Evolutionary conservation across 2,329 filamentous ascomycete genomes (phyloP).

Genomic region (Cryphonectria carpinicola): DNA sequence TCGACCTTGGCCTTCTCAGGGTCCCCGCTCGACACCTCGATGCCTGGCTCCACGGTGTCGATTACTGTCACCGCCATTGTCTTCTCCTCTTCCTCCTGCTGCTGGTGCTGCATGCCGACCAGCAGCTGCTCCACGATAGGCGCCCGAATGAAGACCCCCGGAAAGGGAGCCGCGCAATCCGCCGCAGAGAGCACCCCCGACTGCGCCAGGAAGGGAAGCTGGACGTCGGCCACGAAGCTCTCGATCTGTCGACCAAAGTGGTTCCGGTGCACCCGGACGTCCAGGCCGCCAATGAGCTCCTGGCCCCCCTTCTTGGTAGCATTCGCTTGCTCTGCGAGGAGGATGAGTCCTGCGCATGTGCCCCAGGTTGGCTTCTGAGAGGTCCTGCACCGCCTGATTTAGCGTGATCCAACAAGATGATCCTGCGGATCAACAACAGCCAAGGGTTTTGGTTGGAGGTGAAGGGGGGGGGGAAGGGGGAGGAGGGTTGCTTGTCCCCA

Average conservation of each 20-base stretch:
- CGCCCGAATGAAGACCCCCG: conserved; percentile 89
- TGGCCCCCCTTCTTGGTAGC: conserved; percentile 89
- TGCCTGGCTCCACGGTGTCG: conserved; percentile 44
- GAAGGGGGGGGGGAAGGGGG: neutral
- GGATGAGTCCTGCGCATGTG: conserved; percentile 91
- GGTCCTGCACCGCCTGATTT: conserved; percentile 53
- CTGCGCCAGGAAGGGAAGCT: conserved; percentile 69
- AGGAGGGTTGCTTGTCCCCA: neutral
- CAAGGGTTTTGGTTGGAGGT: too few species aligned
- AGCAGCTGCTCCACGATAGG: conserved; percentile 88
- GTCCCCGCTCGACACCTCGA: conserved; percentile 36
- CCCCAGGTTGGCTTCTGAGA: conserved; percentile 87
- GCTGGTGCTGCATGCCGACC: neutral
- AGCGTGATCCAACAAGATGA: conserved; percentile 7
- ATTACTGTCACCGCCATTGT: neutral
- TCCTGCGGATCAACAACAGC: neutral
- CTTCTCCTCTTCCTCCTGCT: neutral
- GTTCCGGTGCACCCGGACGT: conserved; percentile 89
- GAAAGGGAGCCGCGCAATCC: conserved; percentile 58
- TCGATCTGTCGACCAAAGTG: conserved; percentile 94
- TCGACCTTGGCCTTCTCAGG: conserved; percentile 43
- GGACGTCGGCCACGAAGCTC: conserved; percentile 79
- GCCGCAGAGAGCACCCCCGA: conserved; percentile 32
- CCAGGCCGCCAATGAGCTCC: conserved; percentile 88
- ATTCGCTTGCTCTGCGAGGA: conserved; percentile 86